Evolutionary conservation across 176 grass and related monocot genomes (phyloP).

Genomic region (Carex littledalei): DNA sequence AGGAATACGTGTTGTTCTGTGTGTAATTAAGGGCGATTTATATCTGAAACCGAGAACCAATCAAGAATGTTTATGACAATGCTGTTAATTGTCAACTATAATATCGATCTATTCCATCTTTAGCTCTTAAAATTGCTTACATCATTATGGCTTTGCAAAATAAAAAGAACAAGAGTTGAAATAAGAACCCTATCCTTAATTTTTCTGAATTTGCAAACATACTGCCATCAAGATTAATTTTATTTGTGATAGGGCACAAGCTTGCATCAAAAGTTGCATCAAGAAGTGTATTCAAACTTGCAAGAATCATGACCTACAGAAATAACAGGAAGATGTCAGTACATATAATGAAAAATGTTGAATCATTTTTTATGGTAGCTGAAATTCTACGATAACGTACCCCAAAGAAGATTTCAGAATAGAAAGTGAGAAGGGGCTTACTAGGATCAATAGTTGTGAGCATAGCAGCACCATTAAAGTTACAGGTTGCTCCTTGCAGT

Average conservation of each 20-base stretch:
- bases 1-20: too few relatives aligned
- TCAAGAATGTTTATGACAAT: too few relatives aligned
- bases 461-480: constrained; percentile 49
- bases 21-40: too few relatives aligned
- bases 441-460: constrained; percentile 46
- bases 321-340: not conserved
- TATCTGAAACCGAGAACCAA: too few relatives aligned
- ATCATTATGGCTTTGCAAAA: not conserved
- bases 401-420: not conserved
- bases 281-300: not conserved
- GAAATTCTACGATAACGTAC: too few relatives aligned
- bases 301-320: not conserved
- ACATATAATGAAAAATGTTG: not conserved
- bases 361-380: not conserved
- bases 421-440: constrained; percentile 21
- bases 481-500: constrained; percentile 51
- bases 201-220: not conserved
- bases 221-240: not conserved
- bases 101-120: too few relatives aligned
- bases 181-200: not conserved
- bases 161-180: not conserved
- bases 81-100: too few relatives aligned
- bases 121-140: not conserved
- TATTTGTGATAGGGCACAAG: not conserved
- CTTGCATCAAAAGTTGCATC: not conserved